Percentiles rank a stretch among this genome's conserved stretches.
Evolutionary conservation across 2,329 filamentous ascomycete species (phyloP).

Genomic region (Dryadomyces quercus-mongolicae): DNA sequence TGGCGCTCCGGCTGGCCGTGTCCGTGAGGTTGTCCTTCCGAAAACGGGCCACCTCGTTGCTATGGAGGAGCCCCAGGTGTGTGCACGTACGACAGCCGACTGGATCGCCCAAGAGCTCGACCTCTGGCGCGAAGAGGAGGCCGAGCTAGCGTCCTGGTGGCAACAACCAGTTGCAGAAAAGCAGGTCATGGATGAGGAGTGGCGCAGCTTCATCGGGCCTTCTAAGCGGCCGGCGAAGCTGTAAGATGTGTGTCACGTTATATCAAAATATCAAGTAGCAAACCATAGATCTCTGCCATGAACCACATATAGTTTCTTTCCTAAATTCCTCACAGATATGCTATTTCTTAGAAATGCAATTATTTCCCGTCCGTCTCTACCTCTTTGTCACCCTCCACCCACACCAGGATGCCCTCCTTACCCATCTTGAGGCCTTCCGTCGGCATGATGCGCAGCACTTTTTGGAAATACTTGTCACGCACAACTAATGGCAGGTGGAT

Average conservation of each 20-base stretch:
- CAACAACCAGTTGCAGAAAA: constrained; percentile 38
- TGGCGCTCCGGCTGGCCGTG: constrained; percentile 49
- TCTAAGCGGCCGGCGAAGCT: constrained; percentile 5
- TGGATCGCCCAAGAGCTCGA: constrained; percentile 47
- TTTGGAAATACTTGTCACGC: constrained; percentile 86
- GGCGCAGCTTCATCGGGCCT: constrained; percentile 17
- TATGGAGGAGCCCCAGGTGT: constrained; percentile 61
- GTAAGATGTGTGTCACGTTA: background rate
- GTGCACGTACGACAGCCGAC: constrained; percentile 45
- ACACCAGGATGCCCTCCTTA: constrained; percentile 55
- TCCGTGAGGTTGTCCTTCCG: constrained; percentile 52
- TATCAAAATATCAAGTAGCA: too few species aligned
- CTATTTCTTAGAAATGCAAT: too few species aligned
- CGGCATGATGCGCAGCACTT: constrained; percentile 69
- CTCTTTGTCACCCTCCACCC: constrained; percentile 38
- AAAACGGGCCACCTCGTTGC: constrained; percentile 68
- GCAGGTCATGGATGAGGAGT: constrained; percentile 41
- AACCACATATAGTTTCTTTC: too few species aligned
- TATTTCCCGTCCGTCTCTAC: constrained; percentile 5
- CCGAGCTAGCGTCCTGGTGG: constrained; percentile 42
- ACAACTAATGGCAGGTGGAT: constrained; percentile 63
- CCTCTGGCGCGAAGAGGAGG: constrained; percentile 45
- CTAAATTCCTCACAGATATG: too few species aligned
- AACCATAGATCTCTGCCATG: too few species aligned
- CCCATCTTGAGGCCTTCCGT: constrained; percentile 62